phyloP scores from a whole-genome alignment of 805 yeast genomes.

The Vanderwaltozyma polyspora region DNA sequence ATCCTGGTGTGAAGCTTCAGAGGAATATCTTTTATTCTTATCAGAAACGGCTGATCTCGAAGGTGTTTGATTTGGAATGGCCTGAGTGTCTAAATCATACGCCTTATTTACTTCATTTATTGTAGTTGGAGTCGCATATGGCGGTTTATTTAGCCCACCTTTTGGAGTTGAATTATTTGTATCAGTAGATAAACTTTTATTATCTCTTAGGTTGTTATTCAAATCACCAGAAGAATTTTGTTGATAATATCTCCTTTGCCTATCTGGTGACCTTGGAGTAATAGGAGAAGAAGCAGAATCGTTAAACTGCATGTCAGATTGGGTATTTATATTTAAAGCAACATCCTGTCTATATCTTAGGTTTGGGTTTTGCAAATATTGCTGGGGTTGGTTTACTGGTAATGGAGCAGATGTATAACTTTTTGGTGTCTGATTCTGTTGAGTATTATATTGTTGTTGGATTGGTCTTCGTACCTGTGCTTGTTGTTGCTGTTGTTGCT shows the following conservation, averaged over 20 bases:
- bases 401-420: not conserved
- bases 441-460: not conserved
- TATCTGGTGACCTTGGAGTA: constrained; percentile 1
- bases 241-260: not conserved
- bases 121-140: constrained; percentile 17
- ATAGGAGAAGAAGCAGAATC: not conserved
- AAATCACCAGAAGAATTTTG: not conserved
- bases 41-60: too few relatives aligned
- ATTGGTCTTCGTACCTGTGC: not conserved
- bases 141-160: constrained; percentile 12
- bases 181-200: too few relatives aligned
- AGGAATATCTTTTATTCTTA: too few relatives aligned
- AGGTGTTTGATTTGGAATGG: too few relatives aligned
- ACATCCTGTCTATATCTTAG: too few relatives aligned
- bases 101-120: constrained; percentile 11
- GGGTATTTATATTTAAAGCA: not conserved
- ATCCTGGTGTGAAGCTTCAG: too few relatives aligned
- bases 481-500: not conserved
- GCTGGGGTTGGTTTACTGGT: not conserved
- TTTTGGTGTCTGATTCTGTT: not conserved
- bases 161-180: constrained; percentile 3
- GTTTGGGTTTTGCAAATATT: not conserved
- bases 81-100: constrained; percentile 3
- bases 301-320: not conserved
- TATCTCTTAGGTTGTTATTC: not conserved